Percentiles rank a stretch among this genome's conserved stretches.
These are phyloP conservation scores for Corinectria fuckeliana DNA, from an alignment of 2,329 filamentous ascomycete species.

Conservation along the genomic window DNA sequence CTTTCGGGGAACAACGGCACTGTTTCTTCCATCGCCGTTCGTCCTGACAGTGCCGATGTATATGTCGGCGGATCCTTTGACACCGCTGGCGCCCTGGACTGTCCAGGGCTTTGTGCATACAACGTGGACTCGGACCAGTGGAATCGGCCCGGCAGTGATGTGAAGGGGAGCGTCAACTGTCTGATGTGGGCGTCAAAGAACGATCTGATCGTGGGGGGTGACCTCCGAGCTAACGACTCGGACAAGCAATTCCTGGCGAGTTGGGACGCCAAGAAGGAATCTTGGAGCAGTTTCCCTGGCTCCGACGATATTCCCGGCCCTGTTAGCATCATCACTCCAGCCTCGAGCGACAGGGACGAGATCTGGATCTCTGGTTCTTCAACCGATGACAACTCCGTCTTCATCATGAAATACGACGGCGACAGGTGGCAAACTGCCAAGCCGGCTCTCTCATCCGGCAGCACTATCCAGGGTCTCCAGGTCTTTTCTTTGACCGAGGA, in stretches of 20 bases:
- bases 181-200: constrained; percentile 79
- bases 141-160: constrained; percentile 76
- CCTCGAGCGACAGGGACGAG: constrained; percentile 72
- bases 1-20: constrained; percentile 72
- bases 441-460: constrained; percentile 67
- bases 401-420: constrained; percentile 83
- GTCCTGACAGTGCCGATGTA: constrained; percentile 73
- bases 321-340: constrained; percentile 76
- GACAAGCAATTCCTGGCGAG: constrained; percentile 68
- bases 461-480: constrained; percentile 80
- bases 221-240: constrained; percentile 72
- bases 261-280: constrained; percentile 72
- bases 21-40: constrained; percentile 78
- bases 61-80: constrained; percentile 88
- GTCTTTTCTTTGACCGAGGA: constrained; percentile 74
- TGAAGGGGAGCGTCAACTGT: constrained; percentile 73
- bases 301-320: constrained; percentile 77
- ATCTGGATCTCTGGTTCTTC: constrained; percentile 84
- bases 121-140: constrained; percentile 75
- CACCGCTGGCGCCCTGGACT: constrained; percentile 82
- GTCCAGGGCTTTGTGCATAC: constrained; percentile 82
- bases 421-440: constrained; percentile 71
- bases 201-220: constrained; percentile 78
- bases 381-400: constrained; percentile 68
- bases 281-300: constrained; percentile 69